Base-by-base conservation (phyloP, 2,329 filamentous ascomycete species). In the Pseudopithomyces chartarum region DNA sequence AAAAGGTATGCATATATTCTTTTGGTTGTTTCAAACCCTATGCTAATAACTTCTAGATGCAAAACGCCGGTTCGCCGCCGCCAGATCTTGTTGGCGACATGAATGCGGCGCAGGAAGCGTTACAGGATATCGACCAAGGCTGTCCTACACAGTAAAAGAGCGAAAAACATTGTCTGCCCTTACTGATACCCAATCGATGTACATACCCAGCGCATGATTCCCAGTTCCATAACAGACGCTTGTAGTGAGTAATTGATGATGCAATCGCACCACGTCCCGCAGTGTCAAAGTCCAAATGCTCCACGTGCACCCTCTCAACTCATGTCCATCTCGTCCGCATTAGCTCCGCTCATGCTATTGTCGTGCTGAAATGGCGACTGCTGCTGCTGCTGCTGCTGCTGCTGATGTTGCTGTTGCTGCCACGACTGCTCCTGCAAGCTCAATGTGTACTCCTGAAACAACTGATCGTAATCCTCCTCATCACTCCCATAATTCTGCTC, bases 71-170 rank as follows among this genome's bases (percentile, higher is more conserved):
- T 10, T 92, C 91, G 19, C 95, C 95, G 43, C 95, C 95, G 0
- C 84, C 91, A 36, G 95, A 98, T 75, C 81, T 99, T 17, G 90
- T 99, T 15, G 94, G 93, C 54, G 92, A 97, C 72, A 90, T 96
- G 85, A 87, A 88, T 54, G 90, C 90, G 48, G 90, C 90, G 17
- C 91, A 94, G 70, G 91, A 94, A 62, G 81, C 81, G 32, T 74
- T 84, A 7, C 77, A 79, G 36, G 83, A 83, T 59, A 75, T 85
- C 51, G 83, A 87, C 47, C 76, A 80, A 32, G 85, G 86, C 38
- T 90, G 87, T 75, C 83, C 84, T 11, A 85, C 85, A 65, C 86
- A 89, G 77, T 88, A 71, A 75, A 57, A 19, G 50, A 46, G 56
- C 56, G 32, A 58, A 39, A 34, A 52, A 17, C 34, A 42, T 45